These are phyloP conservation scores for Rhodotorula sp. DNA, from an alignment of 1,284 basidiomycete genomes.

Conservation along the genomic window DNA sequence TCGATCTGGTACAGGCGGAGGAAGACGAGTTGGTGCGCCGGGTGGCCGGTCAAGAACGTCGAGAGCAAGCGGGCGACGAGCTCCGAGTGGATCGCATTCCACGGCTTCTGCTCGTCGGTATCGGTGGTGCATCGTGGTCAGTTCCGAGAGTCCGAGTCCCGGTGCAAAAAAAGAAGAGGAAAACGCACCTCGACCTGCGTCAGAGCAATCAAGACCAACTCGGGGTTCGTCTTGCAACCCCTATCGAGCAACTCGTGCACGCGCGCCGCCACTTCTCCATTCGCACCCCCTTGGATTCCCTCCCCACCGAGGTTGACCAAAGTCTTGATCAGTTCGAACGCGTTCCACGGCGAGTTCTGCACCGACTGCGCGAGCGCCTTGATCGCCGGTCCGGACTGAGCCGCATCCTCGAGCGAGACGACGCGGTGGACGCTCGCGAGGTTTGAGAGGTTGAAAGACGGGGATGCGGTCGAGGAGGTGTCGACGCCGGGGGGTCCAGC, in stretches of 20 bases:
- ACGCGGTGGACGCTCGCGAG: conserved; percentile 70
- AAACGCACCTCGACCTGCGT: conserved; percentile 78
- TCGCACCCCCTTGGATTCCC: not conserved
- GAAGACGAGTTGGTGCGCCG: conserved; percentile 93
- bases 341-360: conserved; percentile 90
- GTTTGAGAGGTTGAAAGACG: conserved; percentile 78
- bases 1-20: conserved; percentile 92
- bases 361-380: conserved; percentile 78
- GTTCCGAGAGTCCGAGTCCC: no score
- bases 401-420: conserved; percentile 80
- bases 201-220: conserved; percentile 89
- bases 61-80: conserved; percentile 81
- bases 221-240: conserved; percentile 86
- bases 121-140: not conserved
- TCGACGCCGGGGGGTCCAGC: conserved; percentile 43
- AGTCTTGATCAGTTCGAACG: conserved; percentile 85
- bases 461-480: not conserved
- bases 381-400: conserved; percentile 68
- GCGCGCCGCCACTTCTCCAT: conserved; percentile 20
- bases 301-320: conserved; percentile 67
- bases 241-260: conserved; percentile 83
- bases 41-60: conserved; percentile 88
- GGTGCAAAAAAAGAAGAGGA: not conserved
- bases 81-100: conserved; percentile 80
- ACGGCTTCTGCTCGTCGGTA: conserved; percentile 61